Conservation (phyloP, 2,329 filamentous ascomycete genomes). For the Aureobasidium sp. region DNA sequence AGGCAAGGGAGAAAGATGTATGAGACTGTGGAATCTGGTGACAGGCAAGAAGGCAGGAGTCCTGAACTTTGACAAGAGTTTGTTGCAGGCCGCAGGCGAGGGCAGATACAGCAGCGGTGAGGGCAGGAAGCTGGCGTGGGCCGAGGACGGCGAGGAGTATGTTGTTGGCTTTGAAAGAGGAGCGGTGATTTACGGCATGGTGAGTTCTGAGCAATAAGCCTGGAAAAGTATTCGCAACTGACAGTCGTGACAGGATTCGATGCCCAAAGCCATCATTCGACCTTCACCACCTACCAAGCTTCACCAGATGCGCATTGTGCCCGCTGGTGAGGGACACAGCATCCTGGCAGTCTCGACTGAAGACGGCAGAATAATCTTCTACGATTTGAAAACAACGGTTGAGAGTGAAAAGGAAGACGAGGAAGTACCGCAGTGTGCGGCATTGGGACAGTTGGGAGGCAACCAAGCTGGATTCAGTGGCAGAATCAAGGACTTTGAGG, state of each 20-base stretch:
- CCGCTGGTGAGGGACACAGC: slow-evolving; percentile 43
- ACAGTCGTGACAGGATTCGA: slow-evolving; percentile 65
- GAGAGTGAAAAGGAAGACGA: slow-evolving; percentile 34
- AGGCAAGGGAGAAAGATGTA: slow-evolving; percentile 89
- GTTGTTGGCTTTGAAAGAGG: slow-evolving; percentile 91
- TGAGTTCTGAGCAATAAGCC: slow-evolving; percentile 39
- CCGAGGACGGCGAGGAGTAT: slow-evolving; percentile 80
- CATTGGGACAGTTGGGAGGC: slow-evolving; percentile 83
- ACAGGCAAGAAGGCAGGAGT: slow-evolving; percentile 97
- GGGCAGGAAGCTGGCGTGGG: slow-evolving; percentile 85
- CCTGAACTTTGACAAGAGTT: slow-evolving; percentile 80
- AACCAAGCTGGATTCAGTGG: slow-evolving; percentile 67
- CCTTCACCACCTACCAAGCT: slow-evolving; percentile 79
- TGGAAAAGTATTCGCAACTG: neutral
- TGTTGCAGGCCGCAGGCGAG: slow-evolving; percentile 81
- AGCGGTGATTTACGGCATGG: slow-evolving; percentile 84
- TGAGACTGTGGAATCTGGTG: slow-evolving; percentile 97
- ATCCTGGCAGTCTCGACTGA: slow-evolving; percentile 86
- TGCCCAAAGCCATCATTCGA: slow-evolving; percentile 78
- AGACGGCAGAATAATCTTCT: slow-evolving; percentile 89
- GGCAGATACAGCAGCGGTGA: slow-evolving; percentile 82
- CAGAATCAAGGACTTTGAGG: slow-evolving; percentile 90
- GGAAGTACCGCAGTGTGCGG: slow-evolving; percentile 51
- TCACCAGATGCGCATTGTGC: slow-evolving; percentile 81
- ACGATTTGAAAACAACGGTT: slow-evolving; percentile 68